Evolutionary conservation across 805 yeast species (phyloP).

Genomic region (Candida boidinii): DNA sequence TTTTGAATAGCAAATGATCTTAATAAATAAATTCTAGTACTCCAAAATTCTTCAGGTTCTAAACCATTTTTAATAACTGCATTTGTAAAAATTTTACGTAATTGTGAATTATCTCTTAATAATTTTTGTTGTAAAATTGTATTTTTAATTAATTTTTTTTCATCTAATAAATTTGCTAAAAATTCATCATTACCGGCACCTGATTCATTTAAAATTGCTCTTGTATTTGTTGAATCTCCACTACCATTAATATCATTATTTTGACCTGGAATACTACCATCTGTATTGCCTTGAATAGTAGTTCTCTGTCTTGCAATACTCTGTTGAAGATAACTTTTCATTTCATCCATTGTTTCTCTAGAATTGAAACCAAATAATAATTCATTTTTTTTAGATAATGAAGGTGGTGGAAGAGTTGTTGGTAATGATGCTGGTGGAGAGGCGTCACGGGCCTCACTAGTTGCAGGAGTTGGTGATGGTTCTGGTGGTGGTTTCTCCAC

Average conservation of each 20-base stretch:
- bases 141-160: constrained; percentile 55
- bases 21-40: constrained; percentile 65
- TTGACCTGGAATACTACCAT: constrained; percentile 1
- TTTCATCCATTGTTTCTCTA: constrained; percentile 67
- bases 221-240: neutral
- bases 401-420: constrained; percentile 17
- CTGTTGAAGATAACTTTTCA: constrained; percentile 59
- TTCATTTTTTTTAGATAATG: constrained; percentile 13
- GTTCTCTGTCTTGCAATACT: constrained; percentile 60
- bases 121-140: constrained; percentile 72
- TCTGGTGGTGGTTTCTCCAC: constrained; percentile 26
- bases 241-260: neutral
- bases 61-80: constrained; percentile 75
- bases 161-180: constrained; percentile 35
- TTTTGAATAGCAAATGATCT: constrained; percentile 81
- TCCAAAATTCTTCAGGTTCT: constrained; percentile 82
- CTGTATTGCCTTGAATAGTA: constrained; percentile 32
- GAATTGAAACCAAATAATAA: constrained; percentile 57
- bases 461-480: too few species aligned
- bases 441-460: constrained; percentile 24
- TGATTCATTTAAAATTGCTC: constrained; percentile 3
- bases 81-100: constrained; percentile 75
- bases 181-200: constrained; percentile 15
- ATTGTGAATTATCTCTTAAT: constrained; percentile 54
- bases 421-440: constrained; percentile 18